Conservation (phyloP, 164 flowering plant genomes). For the Vitis vinifera region ASM3070453v1 NC_081817.1:22400001-22400500, state of each 20-base stretch:
- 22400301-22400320: slow-evolving; percentile 46
- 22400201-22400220: slow-evolving; percentile 96
- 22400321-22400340: slow-evolving; percentile 96
- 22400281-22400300: background rate
- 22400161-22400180: slow-evolving; percentile 70
- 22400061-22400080: background rate
- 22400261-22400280: background rate
- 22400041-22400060: background rate
- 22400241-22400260: background rate
- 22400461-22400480: no score
- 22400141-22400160: slow-evolving; percentile 89
- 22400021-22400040: background rate
- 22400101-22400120: background rate
- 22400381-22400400: slow-evolving; percentile 82
- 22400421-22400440: background rate
- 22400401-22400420: background rate
- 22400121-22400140: slow-evolving; percentile 51
- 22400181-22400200: slow-evolving; percentile 71
- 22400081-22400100: background rate
- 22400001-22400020: background rate
- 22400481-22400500: no score
- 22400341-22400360: slow-evolving; percentile 90
- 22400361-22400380: slow-evolving; percentile 78
- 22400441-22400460: background rate
- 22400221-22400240: slow-evolving; percentile 81